These are phyloP conservation scores for Rhizopus delemar DNA, from an alignment of 371 early-diverging fungal species.

Conservation along the genomic window DNA sequence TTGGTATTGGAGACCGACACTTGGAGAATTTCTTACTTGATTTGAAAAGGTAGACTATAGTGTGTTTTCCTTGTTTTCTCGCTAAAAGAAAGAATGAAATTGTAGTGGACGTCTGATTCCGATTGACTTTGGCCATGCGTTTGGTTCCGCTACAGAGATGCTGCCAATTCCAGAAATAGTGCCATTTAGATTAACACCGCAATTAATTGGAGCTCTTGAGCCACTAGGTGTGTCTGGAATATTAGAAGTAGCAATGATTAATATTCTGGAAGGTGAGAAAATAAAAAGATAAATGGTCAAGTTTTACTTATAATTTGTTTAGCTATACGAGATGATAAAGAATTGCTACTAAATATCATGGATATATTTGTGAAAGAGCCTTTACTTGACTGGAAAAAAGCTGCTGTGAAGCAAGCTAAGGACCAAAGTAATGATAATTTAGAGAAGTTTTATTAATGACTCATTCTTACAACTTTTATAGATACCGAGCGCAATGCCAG, in stretches of 20 bases:
- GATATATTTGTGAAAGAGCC: constrained; percentile 77
- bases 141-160: constrained; percentile 74
- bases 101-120: constrained; percentile 60
- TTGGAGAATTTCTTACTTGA: constrained; percentile 70
- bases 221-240: constrained; percentile 61
- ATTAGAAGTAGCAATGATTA: constrained; percentile 58
- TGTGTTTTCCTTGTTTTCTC: not conserved
- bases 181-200: constrained; percentile 68
- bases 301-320: constrained; percentile 9
- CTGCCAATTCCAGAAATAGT: constrained; percentile 70
- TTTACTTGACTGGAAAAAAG: constrained; percentile 59
- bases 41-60: constrained; percentile 40
- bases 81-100: not conserved
- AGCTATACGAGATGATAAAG: constrained; percentile 58
- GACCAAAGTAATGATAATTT: constrained; percentile 52
- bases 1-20: constrained; percentile 78
- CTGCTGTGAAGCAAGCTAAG: constrained; percentile 60
- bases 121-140: constrained; percentile 79
- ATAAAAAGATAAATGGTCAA: not conserved
- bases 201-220: constrained; percentile 53
- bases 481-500: constrained; percentile 6
- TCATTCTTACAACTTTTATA: constrained; percentile 5
- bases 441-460: not conserved
- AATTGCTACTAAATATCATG: constrained; percentile 60
- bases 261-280: constrained; percentile 50